Percentiles rank a stretch among this genome's conserved stretches.
Evolutionary conservation across 768 basidiomycete species (phyloP).

Genomic region (Boletus insuetus): DNA sequence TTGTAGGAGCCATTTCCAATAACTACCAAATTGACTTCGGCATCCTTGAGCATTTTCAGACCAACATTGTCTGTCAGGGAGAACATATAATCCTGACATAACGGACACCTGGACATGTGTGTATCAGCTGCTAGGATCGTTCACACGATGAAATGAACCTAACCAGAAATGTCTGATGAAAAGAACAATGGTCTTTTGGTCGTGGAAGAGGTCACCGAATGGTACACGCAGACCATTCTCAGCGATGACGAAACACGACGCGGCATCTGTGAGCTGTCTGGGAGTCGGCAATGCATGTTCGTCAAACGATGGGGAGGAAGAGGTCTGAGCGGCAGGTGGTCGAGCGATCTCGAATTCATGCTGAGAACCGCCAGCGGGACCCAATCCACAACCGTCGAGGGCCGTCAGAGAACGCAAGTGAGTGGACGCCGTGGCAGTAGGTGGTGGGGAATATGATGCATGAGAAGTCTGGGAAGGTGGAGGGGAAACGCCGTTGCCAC

Average conservation of each 20-base stretch:
- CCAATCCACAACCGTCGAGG: slow-evolving; percentile 12
- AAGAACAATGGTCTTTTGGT: slow-evolving; percentile 63
- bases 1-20: slow-evolving; percentile 77
- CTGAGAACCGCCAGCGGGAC: neutral
- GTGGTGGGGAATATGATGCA: slow-evolving; percentile 8
- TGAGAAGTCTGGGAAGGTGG: slow-evolving; percentile 16
- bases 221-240: slow-evolving; percentile 62
- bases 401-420: slow-evolving; percentile 27
- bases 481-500: slow-evolving; percentile 2
- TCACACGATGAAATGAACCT: slow-evolving; percentile 9
- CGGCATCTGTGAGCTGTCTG: slow-evolving; percentile 58
- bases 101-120: slow-evolving; percentile 54
- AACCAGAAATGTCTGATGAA: slow-evolving; percentile 89
- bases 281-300: slow-evolving; percentile 52
- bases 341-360: slow-evolving; percentile 11
- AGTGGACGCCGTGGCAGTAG: slow-evolving; percentile 2
- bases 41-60: slow-evolving; percentile 44
- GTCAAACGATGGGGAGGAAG: slow-evolving; percentile 26
- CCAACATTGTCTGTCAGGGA: slow-evolving; percentile 53
- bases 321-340: slow-evolving; percentile 14
- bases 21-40: slow-evolving; percentile 61
- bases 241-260: slow-evolving; percentile 59
- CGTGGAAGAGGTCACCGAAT: slow-evolving; percentile 66
- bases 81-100: slow-evolving; percentile 86
- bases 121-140: neutral